Percentiles rank a stretch among this genome's conserved stretches.
Evolutionary conservation across 371 early-diverging fungal species (phyloP).

Genomic region (Lichtheimia hyalospora): DNA sequence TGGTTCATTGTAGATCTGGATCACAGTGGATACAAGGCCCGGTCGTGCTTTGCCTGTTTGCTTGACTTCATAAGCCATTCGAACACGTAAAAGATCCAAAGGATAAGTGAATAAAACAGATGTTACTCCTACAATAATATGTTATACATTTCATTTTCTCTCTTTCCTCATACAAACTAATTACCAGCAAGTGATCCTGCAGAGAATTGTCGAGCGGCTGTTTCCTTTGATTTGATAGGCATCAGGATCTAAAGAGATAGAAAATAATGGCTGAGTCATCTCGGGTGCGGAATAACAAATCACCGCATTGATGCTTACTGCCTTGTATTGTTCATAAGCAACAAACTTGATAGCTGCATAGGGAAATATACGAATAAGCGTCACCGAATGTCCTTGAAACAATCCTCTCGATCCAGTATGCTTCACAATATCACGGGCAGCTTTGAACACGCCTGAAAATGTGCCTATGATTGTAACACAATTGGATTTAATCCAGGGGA

Average conservation of each 20-base stretch:
- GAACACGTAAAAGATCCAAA: slow-evolving; percentile 89
- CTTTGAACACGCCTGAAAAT: slow-evolving; percentile 85
- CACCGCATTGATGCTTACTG: slow-evolving; percentile 37
- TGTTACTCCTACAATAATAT: slow-evolving; percentile 67
- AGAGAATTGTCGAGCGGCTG: slow-evolving; percentile 59
- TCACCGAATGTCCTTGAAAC: slow-evolving; percentile 95
- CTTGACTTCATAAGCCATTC: slow-evolving; percentile 86
- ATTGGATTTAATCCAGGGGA: too few species aligned
- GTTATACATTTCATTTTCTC: too few species aligned
- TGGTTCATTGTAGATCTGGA: slow-evolving; percentile 59
- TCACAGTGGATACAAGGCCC: slow-evolving; percentile 34
- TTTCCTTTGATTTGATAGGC: slow-evolving; percentile 66
- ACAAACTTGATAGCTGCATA: slow-evolving; percentile 97
- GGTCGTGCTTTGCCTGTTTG: slow-evolving; percentile 29
- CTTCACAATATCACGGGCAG: slow-evolving; percentile 72
- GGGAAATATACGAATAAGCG: slow-evolving; percentile 91
- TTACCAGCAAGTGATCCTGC: slow-evolving; percentile 84
- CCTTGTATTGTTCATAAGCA: slow-evolving; percentile 87
- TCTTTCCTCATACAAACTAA: background rate
- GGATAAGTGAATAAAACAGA: slow-evolving; percentile 93
- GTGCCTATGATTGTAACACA: slow-evolving; percentile 53
- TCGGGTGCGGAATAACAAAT: background rate
- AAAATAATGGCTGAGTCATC: slow-evolving; percentile 4
- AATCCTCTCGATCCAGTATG: slow-evolving; percentile 78
- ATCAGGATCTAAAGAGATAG: slow-evolving; percentile 54